Evolutionary conservation across 2,329 filamentous ascomycete species (phyloP).

Genomic region (Fonsecaea nubica): DNA sequence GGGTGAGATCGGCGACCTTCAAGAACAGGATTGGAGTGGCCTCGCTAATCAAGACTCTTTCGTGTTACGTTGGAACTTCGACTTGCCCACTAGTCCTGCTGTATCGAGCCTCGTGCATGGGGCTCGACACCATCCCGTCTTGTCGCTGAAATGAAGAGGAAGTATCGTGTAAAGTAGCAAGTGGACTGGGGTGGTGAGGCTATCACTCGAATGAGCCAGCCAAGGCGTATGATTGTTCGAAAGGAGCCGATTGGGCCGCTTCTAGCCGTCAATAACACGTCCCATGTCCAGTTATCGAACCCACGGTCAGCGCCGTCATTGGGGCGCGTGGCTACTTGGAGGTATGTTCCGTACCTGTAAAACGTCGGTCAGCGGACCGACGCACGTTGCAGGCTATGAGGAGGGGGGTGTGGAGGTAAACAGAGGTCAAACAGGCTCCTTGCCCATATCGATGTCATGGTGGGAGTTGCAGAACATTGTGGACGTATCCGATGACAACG

Average conservation of each 20-base stretch:
- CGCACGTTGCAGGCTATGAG: neutral
- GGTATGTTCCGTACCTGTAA: neutral
- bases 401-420: neutral
- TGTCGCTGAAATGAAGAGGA: neutral
- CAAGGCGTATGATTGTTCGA: neutral
- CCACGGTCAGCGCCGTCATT: neutral
- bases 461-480: neutral
- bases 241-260: slow-evolving; percentile 2
- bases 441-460: neutral
- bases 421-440: neutral
- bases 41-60: slow-evolving; percentile 29
- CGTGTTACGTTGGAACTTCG: slow-evolving; percentile 16
- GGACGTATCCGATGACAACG: neutral
- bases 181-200: neutral
- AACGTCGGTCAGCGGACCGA: neutral
- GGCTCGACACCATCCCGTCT: neutral
- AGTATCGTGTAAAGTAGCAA: neutral
- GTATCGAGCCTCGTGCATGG: slow-evolving; percentile 1
- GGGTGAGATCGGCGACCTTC: slow-evolving; percentile 10
- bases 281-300: neutral
- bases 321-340: neutral
- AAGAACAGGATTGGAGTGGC: slow-evolving; percentile 15
- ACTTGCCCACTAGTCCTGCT: slow-evolving; percentile 1
- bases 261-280: neutral
- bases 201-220: neutral